Conservation (phyloP, 331 rosid genomes). For the Phaseolus coccineus region DNA sequence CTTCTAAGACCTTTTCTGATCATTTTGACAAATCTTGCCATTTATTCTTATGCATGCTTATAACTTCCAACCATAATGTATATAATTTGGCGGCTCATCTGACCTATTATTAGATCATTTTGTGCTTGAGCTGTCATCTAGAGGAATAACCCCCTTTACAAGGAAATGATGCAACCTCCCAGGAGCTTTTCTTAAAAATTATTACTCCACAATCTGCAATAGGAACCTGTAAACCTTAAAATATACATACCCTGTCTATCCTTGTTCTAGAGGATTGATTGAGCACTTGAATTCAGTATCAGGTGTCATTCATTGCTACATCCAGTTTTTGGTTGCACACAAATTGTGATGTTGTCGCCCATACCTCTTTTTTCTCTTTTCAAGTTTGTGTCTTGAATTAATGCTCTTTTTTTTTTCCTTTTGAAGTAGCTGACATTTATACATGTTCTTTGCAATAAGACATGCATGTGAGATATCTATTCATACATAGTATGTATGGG, state of each 20-base stretch:
- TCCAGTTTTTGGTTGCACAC: constrained; percentile 14
- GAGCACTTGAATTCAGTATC: constrained; percentile 24
- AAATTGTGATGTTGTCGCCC: background rate
- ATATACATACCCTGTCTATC: background rate
- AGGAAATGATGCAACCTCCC: constrained; percentile 6
- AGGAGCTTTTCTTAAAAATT: constrained; percentile 13
- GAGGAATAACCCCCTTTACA: constrained; percentile 26
- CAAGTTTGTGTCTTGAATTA: background rate
- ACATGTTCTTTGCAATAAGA: background rate
- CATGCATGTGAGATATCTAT: constrained; percentile 23
- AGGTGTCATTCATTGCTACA: constrained; percentile 22
- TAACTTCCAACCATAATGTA: background rate
- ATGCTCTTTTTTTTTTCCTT: background rate
- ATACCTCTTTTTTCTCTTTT: constrained; percentile 28
- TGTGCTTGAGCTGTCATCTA: constrained; percentile 22
- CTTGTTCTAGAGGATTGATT: constrained; percentile 18
- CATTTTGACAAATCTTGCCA: background rate
- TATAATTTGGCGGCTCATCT: constrained; percentile 14
- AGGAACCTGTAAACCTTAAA: constrained; percentile 23
- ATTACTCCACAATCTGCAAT: constrained; percentile 19
- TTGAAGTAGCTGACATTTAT: constrained; percentile 24
- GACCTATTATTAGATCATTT: constrained; percentile 9
- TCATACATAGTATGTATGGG: background rate
- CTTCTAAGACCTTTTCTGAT: constrained; percentile 10
- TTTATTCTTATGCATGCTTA: constrained; percentile 15